Conservation (phyloP, 2,329 filamentous ascomycete species). For the Aspergillus niger region DNA sequence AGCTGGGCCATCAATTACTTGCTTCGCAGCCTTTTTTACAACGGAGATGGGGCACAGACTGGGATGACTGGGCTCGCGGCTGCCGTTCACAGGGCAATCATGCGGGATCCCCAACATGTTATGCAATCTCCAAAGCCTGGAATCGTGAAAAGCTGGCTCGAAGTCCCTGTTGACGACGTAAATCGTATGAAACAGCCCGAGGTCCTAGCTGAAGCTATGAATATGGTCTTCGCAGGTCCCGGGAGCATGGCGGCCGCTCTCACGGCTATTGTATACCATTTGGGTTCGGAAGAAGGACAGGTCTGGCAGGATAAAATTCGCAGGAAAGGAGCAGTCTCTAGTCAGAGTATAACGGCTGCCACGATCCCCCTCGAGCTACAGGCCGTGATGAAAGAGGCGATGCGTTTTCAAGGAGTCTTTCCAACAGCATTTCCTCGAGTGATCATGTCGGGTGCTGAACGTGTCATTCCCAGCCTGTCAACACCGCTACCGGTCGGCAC, state of each 20-base stretch:
- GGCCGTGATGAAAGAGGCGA: constrained; percentile 24
- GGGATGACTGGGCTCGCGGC: constrained; percentile 13
- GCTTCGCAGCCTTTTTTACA: constrained; percentile 6
- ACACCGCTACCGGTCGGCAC: constrained; percentile 20
- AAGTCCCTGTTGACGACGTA: constrained; percentile 14
- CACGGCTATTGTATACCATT: constrained; percentile 18
- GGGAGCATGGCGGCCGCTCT: constrained; percentile 22
- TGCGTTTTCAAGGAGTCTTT: constrained; percentile 18
- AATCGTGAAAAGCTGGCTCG: constrained; percentile 20
- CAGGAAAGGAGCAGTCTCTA: background rate
- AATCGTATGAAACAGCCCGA: constrained; percentile 18
- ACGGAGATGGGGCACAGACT: background rate
- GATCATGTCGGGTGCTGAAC: constrained; percentile 20
- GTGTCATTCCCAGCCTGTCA: constrained; percentile 10
- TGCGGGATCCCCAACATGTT: constrained; percentile 7
- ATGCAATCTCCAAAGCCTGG: constrained; percentile 10
- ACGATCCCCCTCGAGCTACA: constrained; percentile 13
- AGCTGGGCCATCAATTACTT: constrained; percentile 8
- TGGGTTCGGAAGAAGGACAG: constrained; percentile 18
- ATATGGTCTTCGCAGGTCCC: constrained; percentile 22
- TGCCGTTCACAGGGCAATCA: constrained; percentile 9
- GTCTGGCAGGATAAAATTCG: constrained; percentile 21
- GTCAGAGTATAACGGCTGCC: background rate
- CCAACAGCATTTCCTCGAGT: constrained; percentile 23
- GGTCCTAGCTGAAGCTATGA: constrained; percentile 16